These are phyloP conservation scores for Iodosphaeria phyllophila DNA, from an alignment of 2,329 filamentous ascomycete species.

Conservation along the genomic window DNA sequence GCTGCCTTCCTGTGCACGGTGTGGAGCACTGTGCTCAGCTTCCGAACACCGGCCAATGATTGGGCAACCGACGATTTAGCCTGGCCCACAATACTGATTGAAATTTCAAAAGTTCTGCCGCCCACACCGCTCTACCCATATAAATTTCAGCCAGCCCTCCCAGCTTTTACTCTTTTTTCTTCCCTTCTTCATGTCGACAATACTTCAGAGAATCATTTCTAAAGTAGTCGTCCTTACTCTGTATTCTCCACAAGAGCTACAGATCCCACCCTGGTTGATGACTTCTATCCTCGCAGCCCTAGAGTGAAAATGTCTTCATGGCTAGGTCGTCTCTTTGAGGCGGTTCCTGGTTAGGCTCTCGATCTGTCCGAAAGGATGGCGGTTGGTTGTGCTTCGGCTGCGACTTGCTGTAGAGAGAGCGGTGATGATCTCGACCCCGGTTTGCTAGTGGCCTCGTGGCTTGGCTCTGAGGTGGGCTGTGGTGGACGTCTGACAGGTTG, in stretches of 20 bases:
- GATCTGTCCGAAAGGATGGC: conserved; percentile 43
- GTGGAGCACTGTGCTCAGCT: too few relatives aligned
- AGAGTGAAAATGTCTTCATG: conserved; percentile 61
- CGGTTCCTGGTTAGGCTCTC: conserved; percentile 28
- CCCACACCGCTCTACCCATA: too few relatives aligned
- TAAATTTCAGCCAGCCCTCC: conserved; percentile 16
- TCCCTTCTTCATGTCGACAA: conserved; percentile 43
- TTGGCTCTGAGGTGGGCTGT: conserved; percentile 58
- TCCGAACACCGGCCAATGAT: too few relatives aligned
- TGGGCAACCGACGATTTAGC: too few relatives aligned
- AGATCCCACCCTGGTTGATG: conserved; percentile 94
- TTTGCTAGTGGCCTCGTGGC: conserved; percentile 48
- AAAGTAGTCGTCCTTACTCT: conserved; percentile 86
- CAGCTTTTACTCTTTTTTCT: conserved; percentile 6
- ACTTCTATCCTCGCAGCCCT: conserved; percentile 70
- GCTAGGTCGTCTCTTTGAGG: conserved; percentile 9
- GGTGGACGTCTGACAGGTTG: conserved; percentile 78
- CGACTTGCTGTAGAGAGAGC: conserved; percentile 57
- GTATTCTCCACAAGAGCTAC: conserved; percentile 84
- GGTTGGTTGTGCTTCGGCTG: conserved; percentile 18
- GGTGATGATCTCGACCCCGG: conserved; percentile 87
- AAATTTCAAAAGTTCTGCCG: too few relatives aligned
- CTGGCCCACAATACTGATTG: too few relatives aligned
- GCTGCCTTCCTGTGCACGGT: too few relatives aligned
- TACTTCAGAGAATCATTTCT: conserved; percentile 71